phyloP scores from a whole-genome alignment of 2,329 filamentous ascomycete species.

The Pezicula rhizophila region DNA sequence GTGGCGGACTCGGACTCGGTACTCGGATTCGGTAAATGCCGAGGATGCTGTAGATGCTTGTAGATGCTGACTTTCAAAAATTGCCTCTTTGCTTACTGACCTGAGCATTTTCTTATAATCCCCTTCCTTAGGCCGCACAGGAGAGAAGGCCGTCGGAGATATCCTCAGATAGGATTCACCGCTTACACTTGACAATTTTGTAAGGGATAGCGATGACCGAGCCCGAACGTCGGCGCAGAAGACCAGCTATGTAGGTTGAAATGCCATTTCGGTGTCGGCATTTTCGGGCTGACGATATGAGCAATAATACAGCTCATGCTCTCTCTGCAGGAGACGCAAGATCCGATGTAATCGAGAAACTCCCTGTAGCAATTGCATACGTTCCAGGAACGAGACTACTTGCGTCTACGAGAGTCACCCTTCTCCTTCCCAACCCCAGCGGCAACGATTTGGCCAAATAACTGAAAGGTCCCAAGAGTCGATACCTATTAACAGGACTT shows the following conservation, averaged over 20 bases:
- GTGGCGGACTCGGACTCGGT: not conserved
- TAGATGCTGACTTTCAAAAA: not conserved
- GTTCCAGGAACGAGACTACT: slow-evolving; percentile 41
- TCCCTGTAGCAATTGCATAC: slow-evolving; percentile 55
- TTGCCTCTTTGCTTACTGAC: not conserved
- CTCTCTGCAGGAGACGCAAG: slow-evolving; percentile 53
- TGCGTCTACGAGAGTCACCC: slow-evolving; percentile 43
- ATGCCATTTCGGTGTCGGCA: not conserved
- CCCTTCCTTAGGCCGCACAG: not conserved
- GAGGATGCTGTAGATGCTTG: not conserved
- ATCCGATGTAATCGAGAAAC: slow-evolving; percentile 53
- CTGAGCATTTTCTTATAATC: not conserved
- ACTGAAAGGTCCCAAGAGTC: not conserved
- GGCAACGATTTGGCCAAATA: not conserved
- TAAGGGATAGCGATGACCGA: slow-evolving; percentile 18
- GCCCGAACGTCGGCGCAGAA: slow-evolving; percentile 31
- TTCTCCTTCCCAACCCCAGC: slow-evolving; percentile 10
- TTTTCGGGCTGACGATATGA: slow-evolving; percentile 7
- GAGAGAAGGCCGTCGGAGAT: not conserved
- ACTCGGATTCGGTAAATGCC: not conserved
- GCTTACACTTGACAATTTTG: not conserved
- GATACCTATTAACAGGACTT: not conserved
- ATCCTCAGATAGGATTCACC: not conserved
- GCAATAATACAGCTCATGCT: slow-evolving; percentile 42
- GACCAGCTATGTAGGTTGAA: slow-evolving; percentile 36